Conservation (phyloP, 148 eudicot genomes). For the Limonium bicolor region DNA sequence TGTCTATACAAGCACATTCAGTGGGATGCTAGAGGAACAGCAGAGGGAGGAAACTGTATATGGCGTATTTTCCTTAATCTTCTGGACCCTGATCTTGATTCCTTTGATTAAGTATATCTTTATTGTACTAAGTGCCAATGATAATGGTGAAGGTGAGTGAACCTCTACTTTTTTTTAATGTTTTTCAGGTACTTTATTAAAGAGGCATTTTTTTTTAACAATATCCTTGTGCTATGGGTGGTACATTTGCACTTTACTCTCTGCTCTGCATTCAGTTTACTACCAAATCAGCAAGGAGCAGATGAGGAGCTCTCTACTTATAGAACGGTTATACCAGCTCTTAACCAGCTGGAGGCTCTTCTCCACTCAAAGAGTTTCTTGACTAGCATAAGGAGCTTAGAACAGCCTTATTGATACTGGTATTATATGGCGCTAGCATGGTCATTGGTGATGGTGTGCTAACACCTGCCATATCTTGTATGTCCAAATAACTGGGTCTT, state of each 20-base stretch:
- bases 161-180: too few relatives aligned
- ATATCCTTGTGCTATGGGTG: conserved; percentile 17
- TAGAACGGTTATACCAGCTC: conserved; percentile 8
- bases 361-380: conserved; percentile 31
- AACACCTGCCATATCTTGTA: conserved; percentile 73
- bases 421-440: conserved; percentile 75
- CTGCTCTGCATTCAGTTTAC: conserved; percentile 33
- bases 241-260: conserved; percentile 37
- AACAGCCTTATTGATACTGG: conserved; percentile 44
- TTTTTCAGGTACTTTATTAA: too few relatives aligned
- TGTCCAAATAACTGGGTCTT: background rate
- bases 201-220: background rate
- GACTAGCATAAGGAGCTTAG: conserved; percentile 41
- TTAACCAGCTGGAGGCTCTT: background rate
- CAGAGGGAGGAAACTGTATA: conserved; percentile 23
- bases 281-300: conserved; percentile 23
- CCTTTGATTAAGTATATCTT: conserved; percentile 29
- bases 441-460: conserved; percentile 67
- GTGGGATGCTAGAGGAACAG: conserved; percentile 18
- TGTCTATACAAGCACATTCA: conserved; percentile 28
- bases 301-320: conserved; percentile 31
- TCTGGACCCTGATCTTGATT: conserved; percentile 39
- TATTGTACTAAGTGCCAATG: conserved; percentile 27
- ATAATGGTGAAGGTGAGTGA: conserved; percentile 42
- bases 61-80: conserved; percentile 38